Evolutionary conservation across 2,329 filamentous ascomycete species (phyloP), one percentile per base, ranked within the genome.

Genomic region (Aspergillus neoniger): DNA sequence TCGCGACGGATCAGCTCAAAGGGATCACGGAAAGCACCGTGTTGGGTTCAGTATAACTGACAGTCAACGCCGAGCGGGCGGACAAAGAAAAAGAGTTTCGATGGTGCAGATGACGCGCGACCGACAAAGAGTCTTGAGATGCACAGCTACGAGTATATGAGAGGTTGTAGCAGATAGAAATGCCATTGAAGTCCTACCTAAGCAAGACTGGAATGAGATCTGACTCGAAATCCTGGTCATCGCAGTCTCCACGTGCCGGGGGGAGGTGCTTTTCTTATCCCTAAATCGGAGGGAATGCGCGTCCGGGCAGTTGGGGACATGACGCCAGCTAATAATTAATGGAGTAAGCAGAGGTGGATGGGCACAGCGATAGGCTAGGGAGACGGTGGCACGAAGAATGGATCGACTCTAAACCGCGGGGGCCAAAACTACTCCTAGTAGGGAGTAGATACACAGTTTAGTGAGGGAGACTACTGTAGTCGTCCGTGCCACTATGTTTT

Each of bases 171-270:
- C 14, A 44, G 25, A 30, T 50, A 17, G 47, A 28, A 28, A 17
- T 32, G 47, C 9, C 47, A 50, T 50, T 30, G 47, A n/a, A 28
- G 25, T 17, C 47, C 47, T 17, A 30, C 25, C 25, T 10, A 50
- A 50, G 41, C 23, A 23, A 23, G 41, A 44, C 12, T 44, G 41
- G 47, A 44, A 28, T 32, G 25, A 10, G 9, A 17, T 32, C 47
- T 50, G 25, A 30, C 41, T 44, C 10, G 10, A 44, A 52, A 39
- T 32, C 38, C 21, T 23, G 21, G 32, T 36, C 12, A 4, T 36
- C 32, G 19, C 43, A 55, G 39, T 36, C 53, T 15, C 53, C 53
- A 55, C 53, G 53, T 55, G 53, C 41, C 25, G 53, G 39, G 28
- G 23, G 53, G 39, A 17, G n/a, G 47, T n/a, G 30, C 39, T 21